Evolutionary conservation across 768 basidiomycete genomes (phyloP).

Genomic region (Coprinopsis marcescibilis): DNA sequence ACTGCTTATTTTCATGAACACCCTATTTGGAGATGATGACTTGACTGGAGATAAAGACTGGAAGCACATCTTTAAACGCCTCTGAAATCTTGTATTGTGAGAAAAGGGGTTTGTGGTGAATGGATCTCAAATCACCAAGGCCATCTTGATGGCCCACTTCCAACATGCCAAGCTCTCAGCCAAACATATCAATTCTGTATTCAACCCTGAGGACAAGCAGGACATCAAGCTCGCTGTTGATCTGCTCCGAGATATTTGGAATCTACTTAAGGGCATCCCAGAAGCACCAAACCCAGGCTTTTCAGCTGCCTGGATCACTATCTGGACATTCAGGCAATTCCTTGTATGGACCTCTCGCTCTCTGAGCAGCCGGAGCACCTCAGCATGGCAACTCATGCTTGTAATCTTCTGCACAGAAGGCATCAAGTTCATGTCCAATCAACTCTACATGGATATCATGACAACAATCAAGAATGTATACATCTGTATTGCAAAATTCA

Average conservation of each 20-base stretch:
- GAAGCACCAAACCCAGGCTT: constrained; percentile 9
- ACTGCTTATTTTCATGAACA: constrained; percentile 17
- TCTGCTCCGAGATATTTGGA: constrained; percentile 20
- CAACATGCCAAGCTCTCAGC: constrained; percentile 10
- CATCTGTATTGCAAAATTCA: constrained; percentile 33
- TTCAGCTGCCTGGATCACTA: constrained; percentile 7
- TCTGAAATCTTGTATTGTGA: constrained; percentile 20
- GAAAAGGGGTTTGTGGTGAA: constrained; percentile 17
- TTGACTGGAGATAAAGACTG: constrained; percentile 26
- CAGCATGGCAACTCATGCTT: constrained; percentile 27
- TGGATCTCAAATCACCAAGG: constrained; percentile 16
- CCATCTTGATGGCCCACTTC: constrained; percentile 17
- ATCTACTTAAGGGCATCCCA: constrained; percentile 6
- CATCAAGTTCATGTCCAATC: constrained; percentile 20
- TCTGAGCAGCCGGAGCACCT: constrained; percentile 28
- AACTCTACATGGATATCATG: constrained; percentile 26
- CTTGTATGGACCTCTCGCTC: constrained; percentile 21
- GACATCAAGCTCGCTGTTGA: constrained; percentile 21
- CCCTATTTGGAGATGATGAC: constrained; percentile 24
- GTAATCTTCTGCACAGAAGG: constrained; percentile 13
- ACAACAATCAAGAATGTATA: constrained; percentile 33
- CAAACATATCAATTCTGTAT: constrained; percentile 16
- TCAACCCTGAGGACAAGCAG: constrained; percentile 21
- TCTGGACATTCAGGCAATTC: constrained; percentile 16
- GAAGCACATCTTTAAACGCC: constrained; percentile 25